Evolutionary conservation across 495 filamentous ascomycete genomes (phyloP).

Genomic region (Xylaria intraflava): DNA sequence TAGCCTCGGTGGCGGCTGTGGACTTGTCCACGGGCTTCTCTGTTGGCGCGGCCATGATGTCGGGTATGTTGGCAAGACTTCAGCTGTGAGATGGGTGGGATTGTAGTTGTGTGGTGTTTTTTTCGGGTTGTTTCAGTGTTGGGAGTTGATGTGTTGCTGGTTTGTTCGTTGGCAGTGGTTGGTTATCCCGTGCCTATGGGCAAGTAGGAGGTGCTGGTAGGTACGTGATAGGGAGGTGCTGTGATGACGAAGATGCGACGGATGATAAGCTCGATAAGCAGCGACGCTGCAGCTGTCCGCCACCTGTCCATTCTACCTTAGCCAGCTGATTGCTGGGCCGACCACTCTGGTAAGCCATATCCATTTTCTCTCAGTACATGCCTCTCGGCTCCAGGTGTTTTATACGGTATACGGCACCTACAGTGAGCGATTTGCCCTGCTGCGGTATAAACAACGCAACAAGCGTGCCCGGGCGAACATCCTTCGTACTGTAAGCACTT

Average conservation of each 20-base stretch:
- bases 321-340: too few species aligned
- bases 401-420: too few species aligned
- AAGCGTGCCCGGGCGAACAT: too few species aligned
- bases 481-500: too few species aligned
- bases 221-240: background rate
- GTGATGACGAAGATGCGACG: background rate
- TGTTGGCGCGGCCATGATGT: constrained; percentile 20
- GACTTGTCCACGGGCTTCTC: constrained; percentile 36
- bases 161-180: background rate
- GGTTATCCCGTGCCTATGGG: too few species aligned
- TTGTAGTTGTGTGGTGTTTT: background rate
- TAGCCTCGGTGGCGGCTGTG: constrained; percentile 30
- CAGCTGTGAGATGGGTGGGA: background rate
- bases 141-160: background rate
- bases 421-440: too few species aligned
- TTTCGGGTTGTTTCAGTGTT: background rate
- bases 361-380: too few species aligned
- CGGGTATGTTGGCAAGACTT: background rate
- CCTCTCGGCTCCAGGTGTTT: too few species aligned
- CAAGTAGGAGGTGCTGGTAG: background rate
- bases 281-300: too few species aligned
- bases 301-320: too few species aligned
- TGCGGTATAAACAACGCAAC: too few species aligned
- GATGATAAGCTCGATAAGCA: background rate
- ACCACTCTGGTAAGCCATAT: too few species aligned